Conservation (phyloP, 2,329 filamentous ascomycete species). For the Tolypocladium ophioglossoides region DNA sequence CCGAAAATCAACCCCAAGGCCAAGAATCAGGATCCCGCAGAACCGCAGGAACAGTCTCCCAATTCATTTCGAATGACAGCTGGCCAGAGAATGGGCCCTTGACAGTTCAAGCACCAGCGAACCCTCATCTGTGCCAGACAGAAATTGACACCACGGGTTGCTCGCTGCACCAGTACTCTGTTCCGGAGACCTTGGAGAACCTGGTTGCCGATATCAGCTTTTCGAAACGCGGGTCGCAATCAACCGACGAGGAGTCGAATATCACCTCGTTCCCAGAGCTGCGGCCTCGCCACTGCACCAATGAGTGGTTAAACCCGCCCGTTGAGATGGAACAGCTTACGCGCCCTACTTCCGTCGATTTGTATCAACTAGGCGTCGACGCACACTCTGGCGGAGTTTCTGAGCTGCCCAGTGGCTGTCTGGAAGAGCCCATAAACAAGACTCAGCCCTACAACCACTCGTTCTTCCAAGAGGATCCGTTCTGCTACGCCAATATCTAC, state of each 20-base stretch:
- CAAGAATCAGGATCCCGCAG: not conserved
- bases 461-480: conserved; percentile 14
- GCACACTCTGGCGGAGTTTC: conserved; percentile 12
- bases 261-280: conserved; percentile 25
- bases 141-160: not conserved
- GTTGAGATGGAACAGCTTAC: conserved; percentile 8
- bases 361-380: conserved; percentile 21
- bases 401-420: conserved; percentile 1
- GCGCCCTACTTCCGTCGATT: conserved; percentile 1
- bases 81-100: not conserved
- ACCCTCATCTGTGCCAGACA: not conserved
- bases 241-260: conserved; percentile 10
- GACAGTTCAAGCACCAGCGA: not conserved
- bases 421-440: conserved; percentile 6
- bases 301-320: conserved; percentile 19
- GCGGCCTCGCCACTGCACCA: conserved; percentile 18
- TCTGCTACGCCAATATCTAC: conserved; percentile 3
- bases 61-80: not conserved
- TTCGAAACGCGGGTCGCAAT: not conserved
- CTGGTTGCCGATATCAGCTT: not conserved
- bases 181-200: not conserved
- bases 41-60: not conserved
- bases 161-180: not conserved
- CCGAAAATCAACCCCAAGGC: conserved; percentile 3
- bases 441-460: conserved; percentile 6